phyloP scores from a whole-genome alignment of 179 eudicot genomes.

The Silene vulgaris region DNA sequence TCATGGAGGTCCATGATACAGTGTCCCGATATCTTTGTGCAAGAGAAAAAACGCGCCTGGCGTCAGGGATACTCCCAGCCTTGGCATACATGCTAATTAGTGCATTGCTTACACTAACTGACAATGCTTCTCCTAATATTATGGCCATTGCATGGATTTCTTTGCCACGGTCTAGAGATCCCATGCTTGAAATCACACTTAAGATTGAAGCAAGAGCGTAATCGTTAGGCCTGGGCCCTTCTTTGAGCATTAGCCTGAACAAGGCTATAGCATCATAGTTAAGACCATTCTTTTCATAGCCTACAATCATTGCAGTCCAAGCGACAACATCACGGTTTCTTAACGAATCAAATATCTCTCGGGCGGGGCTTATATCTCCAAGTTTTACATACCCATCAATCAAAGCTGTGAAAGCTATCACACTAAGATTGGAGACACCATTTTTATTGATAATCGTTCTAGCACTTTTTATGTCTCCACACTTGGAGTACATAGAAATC shows the following conservation, averaged over 20 bases:
- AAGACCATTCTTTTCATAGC: slow-evolving; percentile 46
- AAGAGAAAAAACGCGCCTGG: slow-evolving; percentile 36
- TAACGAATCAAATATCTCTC: slow-evolving; percentile 46
- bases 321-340: slow-evolving; percentile 42
- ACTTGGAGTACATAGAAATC: slow-evolving; percentile 50
- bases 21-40: slow-evolving; percentile 31
- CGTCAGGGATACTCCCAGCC: slow-evolving; percentile 39
- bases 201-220: slow-evolving; percentile 51
- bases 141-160: slow-evolving; percentile 45
- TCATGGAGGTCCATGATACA: slow-evolving; percentile 61
- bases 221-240: slow-evolving; percentile 47
- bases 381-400: slow-evolving; percentile 50
- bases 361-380: slow-evolving; percentile 45
- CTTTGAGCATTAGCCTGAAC: slow-evolving; percentile 43
- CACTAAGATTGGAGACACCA: slow-evolving; percentile 35
- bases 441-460: slow-evolving; percentile 33
- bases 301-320: slow-evolving; percentile 62
- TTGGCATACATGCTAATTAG: slow-evolving; percentile 54
- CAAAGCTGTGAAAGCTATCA: slow-evolving; percentile 52
- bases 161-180: slow-evolving; percentile 45
- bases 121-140: slow-evolving; percentile 35
- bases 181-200: slow-evolving; percentile 42
- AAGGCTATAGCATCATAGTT: slow-evolving; percentile 39
- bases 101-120: slow-evolving; percentile 48
- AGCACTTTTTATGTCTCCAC: slow-evolving; percentile 43